Evolutionary conservation across 2,329 filamentous ascomycete species (phyloP).

Genomic region (Cadophora malorum): DNA sequence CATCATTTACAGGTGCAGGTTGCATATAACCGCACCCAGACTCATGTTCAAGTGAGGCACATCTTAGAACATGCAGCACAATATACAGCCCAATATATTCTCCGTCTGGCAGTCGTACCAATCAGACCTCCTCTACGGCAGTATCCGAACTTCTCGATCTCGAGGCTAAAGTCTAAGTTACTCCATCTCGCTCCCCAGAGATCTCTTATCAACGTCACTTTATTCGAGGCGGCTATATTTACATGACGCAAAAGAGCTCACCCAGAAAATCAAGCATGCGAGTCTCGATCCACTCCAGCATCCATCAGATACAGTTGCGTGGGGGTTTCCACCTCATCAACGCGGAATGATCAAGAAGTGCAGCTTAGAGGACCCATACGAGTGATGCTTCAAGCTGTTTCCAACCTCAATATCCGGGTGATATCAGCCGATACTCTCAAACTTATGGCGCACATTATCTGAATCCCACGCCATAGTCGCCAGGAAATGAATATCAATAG

Average conservation of each 20-base stretch:
- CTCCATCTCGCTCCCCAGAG: constrained; percentile 17
- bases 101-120: background rate
- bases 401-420: constrained; percentile 22
- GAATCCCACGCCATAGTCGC: constrained; percentile 13
- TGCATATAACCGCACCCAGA: constrained; percentile 14
- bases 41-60: constrained; percentile 9
- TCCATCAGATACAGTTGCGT: constrained; percentile 20
- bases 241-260: constrained; percentile 17
- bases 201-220: constrained; percentile 25
- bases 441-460: constrained; percentile 3
- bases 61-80: constrained; percentile 12
- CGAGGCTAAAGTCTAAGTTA: constrained; percentile 25
- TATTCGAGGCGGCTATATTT: constrained; percentile 35
- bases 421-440: constrained; percentile 8
- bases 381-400: constrained; percentile 25
- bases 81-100: constrained; percentile 1
- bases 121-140: constrained; percentile 13
- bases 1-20: constrained; percentile 9
- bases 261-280: constrained; percentile 19
- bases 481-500: constrained; percentile 15
- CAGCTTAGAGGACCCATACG: constrained; percentile 21
- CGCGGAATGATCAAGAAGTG: constrained; percentile 14
- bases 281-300: constrained; percentile 21
- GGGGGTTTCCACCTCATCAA: constrained; percentile 25
- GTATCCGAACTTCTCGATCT: constrained; percentile 15